Evolutionary conservation across 1,139 yeast genomes (phyloP).

Genomic region (Saccharomyces hybrid): DNA sequence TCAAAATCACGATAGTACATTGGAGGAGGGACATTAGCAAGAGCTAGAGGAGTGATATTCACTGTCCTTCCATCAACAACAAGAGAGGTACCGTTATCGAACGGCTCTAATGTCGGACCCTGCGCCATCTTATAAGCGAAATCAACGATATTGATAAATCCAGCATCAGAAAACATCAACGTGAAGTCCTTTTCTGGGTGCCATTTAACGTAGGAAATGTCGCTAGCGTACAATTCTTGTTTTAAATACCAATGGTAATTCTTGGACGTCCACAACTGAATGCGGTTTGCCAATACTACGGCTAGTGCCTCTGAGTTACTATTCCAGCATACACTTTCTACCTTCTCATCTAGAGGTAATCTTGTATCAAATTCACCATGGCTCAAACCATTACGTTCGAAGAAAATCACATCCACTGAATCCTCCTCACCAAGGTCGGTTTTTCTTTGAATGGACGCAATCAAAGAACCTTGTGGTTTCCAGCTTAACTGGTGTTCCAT

Average conservation of each 20-base stretch:
- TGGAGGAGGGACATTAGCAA: slow-evolving; percentile 96
- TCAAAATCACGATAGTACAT: slow-evolving; percentile 63
- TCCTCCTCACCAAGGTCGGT: slow-evolving; percentile 30
- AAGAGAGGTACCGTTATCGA: slow-evolving; percentile 69
- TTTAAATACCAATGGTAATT: slow-evolving; percentile 96
- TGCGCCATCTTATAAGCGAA: slow-evolving; percentile 56
- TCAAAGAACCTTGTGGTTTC: slow-evolving; percentile 86
- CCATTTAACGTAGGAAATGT: slow-evolving; percentile 55
- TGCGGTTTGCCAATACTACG: slow-evolving; percentile 48
- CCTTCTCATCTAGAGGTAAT: slow-evolving; percentile 43
- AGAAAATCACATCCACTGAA: slow-evolving; percentile 54
- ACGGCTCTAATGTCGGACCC: slow-evolving; percentile 63
- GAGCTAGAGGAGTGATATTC: slow-evolving; percentile 70
- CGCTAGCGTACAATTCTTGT: slow-evolving; percentile 50
- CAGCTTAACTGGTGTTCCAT: slow-evolving; percentile 69
- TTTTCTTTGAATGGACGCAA: slow-evolving; percentile 72
- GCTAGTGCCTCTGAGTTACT: slow-evolving; percentile 74
- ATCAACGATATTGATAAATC: slow-evolving; percentile 55
- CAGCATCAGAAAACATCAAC: slow-evolving; percentile 52
- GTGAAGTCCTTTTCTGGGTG: slow-evolving; percentile 87
- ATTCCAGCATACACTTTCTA: slow-evolving; percentile 70
- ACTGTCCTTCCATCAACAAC: slow-evolving; percentile 76
- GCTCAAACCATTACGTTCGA: slow-evolving; percentile 88
- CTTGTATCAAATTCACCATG: slow-evolving; percentile 80
- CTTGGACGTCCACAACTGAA: slow-evolving; percentile 85